phyloP scores from a whole-genome alignment of 805 yeast genomes.

The Candida tallmaniae region DNA sequence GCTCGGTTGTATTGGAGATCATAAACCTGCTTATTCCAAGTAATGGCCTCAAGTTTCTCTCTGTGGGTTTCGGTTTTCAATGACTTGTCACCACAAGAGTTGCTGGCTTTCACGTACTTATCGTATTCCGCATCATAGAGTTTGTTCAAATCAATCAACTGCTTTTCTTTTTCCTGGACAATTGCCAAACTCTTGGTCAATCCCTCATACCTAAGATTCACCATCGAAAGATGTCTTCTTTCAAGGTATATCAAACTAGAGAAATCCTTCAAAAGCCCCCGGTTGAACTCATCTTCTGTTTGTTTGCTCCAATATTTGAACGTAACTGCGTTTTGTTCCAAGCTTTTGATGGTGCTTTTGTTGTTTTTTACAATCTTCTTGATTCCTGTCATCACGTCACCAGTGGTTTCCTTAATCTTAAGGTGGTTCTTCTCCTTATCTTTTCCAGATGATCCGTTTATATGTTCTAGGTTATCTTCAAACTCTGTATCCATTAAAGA shows the following conservation, averaged over 20 bases:
- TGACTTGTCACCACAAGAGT: conserved; percentile 8
- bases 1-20: conserved; percentile 48
- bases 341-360: background rate
- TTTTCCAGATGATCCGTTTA: background rate
- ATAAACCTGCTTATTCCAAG: conserved; percentile 47
- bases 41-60: conserved; percentile 50
- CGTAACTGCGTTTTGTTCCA: conserved; percentile 1
- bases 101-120: background rate
- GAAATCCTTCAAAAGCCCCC: conserved; percentile 5
- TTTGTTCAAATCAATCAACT: background rate
- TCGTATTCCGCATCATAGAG: conserved; percentile 1
- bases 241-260: conserved; percentile 5
- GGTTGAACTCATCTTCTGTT: conserved; percentile 4
- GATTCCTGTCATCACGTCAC: background rate
- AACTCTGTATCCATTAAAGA: background rate
- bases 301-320: conserved; percentile 7
- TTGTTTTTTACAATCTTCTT: conserved; percentile 1
- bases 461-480: too few relatives aligned
- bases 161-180: conserved; percentile 11
- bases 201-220: conserved; percentile 5
- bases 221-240: background rate
- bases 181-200: conserved; percentile 4
- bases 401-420: conserved; percentile 1
- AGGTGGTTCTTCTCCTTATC: background rate
- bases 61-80: conserved; percentile 5